Evolutionary conservation across 2,329 filamentous ascomycete genomes (phyloP).

Genomic region (Hirsutella rhossiliensis): DNA sequence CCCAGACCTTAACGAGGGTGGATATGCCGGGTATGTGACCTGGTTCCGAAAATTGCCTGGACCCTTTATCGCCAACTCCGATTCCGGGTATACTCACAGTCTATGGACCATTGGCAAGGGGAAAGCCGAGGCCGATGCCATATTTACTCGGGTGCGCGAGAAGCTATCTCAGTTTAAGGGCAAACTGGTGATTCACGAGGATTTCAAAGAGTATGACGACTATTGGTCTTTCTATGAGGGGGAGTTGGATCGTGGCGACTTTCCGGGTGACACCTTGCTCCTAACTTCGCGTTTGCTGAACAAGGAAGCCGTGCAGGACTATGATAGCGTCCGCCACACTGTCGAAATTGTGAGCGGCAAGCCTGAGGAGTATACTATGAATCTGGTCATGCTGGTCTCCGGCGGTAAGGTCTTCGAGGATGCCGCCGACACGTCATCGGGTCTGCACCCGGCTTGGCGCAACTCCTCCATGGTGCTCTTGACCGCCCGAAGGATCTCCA

Average conservation of each 20-base stretch:
- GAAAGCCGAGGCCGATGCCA: conserved; percentile 9
- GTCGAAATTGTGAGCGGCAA: conserved; percentile 14
- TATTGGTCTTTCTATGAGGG: conserved; percentile 18
- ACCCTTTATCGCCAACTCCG: conserved; percentile 11
- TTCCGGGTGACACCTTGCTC: conserved; percentile 10
- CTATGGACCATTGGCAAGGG: conserved; percentile 15
- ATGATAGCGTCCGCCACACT: conserved; percentile 8
- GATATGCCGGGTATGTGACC: conserved; percentile 15
- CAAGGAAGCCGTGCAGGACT: conserved; percentile 8
- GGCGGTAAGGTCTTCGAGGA: conserved; percentile 18
- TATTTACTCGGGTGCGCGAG: conserved; percentile 8
- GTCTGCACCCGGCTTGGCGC: conserved; percentile 16
- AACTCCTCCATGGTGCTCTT: conserved; percentile 9
- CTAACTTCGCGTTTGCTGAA: conserved; percentile 17
- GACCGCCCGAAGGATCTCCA: conserved; percentile 8
- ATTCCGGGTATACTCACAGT: conserved; percentile 15
- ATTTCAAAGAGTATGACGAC: conserved; percentile 11
- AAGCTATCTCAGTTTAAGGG: conserved; percentile 8
- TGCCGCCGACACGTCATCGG: conserved; percentile 11
- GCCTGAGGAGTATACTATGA: conserved; percentile 10
- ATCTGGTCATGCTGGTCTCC: conserved; percentile 14
- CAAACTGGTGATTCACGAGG: conserved; percentile 9
- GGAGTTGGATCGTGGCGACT: conserved; percentile 12
- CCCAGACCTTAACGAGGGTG: conserved; percentile 16
- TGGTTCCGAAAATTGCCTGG: conserved; percentile 15